Evolutionary conservation across 2,329 filamentous ascomycete genomes (phyloP), one percentile per base, ranked within the genome.

Genomic region (Alternaria tenuissima): DNA sequence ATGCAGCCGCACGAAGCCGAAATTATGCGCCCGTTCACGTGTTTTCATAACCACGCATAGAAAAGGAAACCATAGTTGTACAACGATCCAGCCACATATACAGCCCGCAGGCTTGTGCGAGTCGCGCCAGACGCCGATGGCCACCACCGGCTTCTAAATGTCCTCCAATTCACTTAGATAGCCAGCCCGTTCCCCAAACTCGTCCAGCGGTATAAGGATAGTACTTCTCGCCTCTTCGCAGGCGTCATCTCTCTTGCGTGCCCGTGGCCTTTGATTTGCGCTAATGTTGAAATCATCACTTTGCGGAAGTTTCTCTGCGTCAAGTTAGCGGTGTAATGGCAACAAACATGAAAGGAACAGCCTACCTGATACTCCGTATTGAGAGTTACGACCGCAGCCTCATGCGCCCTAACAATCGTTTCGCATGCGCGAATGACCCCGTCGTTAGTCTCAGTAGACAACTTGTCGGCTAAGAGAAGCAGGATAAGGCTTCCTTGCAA

Each of bases 381-480:
- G 59, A 97, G 83, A n/a, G 93, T 97, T 58, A 96, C 93, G 8
- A 96, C 92, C 74, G 93, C 96, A n/a, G 93, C 93, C 78, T 97
- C 94, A 72, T 97, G 93, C 5, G 94, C 94, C 48, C 93, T 87
- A 18, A 97, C 92, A 68, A 97, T 96, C 2, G 92, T 96, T 82
- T 97, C 93, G 77, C 93, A 97, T 5, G 94, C 94, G 72, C 89
- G 89, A 64, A 95, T 91, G 11, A 97, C 92, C 69, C 88, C 93
- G 0, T 91, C 88, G 44, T 90, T 93, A 2, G 92, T 93, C 73
- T 96, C 92, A 2, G 87, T 88, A 75, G 93, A 90, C 62, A 97
- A 82, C 80, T 96, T 96, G 78, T 97, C 94, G 54, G 93, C 93
- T 46, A 96, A 94, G 47, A 97, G 83, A 1, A 97, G 85, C 32